These are phyloP conservation scores for Codiaeum variegatum DNA, from an alignment of 441 rosid species.

Conservation along the genomic window DNA sequence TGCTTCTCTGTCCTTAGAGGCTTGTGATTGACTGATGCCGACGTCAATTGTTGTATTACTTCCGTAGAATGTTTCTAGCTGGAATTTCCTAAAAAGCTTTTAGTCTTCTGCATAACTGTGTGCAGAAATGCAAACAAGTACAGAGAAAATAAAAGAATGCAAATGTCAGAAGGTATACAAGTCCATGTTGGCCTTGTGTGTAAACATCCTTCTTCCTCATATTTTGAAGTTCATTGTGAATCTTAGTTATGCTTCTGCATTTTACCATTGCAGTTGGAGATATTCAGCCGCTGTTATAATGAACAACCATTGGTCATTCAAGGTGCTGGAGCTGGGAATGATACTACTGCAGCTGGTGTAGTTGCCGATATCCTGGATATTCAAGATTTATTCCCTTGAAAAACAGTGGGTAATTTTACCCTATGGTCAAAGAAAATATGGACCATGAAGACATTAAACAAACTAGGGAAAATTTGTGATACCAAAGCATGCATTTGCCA, in stretches of 20 bases:
- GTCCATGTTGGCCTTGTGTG: neutral
- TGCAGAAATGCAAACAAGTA: neutral
- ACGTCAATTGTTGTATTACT: neutral
- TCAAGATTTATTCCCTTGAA: slow-evolving; percentile 73
- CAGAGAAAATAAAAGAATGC: neutral
- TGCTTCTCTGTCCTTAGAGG: neutral
- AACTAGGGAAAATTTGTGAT: no score
- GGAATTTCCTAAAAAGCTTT: neutral
- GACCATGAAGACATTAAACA: neutral
- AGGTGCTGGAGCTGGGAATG: slow-evolving; percentile 98
- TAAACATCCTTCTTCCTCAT: neutral
- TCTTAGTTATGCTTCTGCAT: neutral
- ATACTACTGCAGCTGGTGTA: slow-evolving; percentile 91
- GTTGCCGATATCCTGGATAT: slow-evolving; percentile 86
- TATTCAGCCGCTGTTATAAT: slow-evolving; percentile 63
- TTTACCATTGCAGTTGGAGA: slow-evolving; percentile 57
- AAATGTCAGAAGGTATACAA: neutral
- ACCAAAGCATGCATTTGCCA: neutral
- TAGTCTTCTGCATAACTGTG: neutral
- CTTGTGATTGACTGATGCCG: neutral
- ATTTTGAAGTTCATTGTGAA: neutral
- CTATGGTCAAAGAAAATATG: neutral
- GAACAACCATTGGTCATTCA: slow-evolving; percentile 86
- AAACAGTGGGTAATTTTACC: slow-evolving; percentile 6
- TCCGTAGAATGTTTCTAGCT: neutral